Evolutionary conservation across 2,329 filamentous ascomycete species (phyloP).

Genomic region (Clarireedia hainanense): DNA sequence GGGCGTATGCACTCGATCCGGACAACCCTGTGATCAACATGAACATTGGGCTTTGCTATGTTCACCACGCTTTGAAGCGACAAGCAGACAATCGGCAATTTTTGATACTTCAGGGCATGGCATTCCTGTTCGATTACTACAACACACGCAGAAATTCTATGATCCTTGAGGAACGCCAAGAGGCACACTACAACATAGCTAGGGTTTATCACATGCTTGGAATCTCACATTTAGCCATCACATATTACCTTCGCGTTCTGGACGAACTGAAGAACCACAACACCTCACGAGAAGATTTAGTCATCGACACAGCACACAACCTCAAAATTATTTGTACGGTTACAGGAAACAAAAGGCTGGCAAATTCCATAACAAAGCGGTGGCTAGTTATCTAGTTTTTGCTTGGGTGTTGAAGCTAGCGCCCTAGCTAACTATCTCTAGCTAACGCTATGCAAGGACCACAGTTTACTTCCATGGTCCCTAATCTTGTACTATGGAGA

Average conservation of each 20-base stretch:
- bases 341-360: constrained; percentile 53
- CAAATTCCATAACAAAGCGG: constrained; percentile 51
- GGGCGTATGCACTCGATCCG: constrained; percentile 66
- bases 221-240: constrained; percentile 61
- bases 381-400: constrained; percentile 38
- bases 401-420: no score
- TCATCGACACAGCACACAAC: constrained; percentile 66
- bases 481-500: no score
- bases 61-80: constrained; percentile 83
- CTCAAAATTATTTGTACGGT: constrained; percentile 60
- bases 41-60: constrained; percentile 73
- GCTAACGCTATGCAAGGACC: no score
- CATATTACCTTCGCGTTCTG: constrained; percentile 54
- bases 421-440: no score
- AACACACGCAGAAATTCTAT: constrained; percentile 40
- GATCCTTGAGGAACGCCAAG: constrained; percentile 46
- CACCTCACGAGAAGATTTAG: constrained; percentile 45
- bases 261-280: constrained; percentile 29
- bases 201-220: constrained; percentile 70
- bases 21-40: constrained; percentile 73
- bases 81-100: constrained; percentile 87
- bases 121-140: constrained; percentile 72
- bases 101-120: constrained; percentile 74
- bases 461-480: no score
- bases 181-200: constrained; percentile 76